Evolutionary conservation across 2,329 filamentous ascomycete genomes (phyloP).

Genomic region (Tolypocladium sp.): DNA sequence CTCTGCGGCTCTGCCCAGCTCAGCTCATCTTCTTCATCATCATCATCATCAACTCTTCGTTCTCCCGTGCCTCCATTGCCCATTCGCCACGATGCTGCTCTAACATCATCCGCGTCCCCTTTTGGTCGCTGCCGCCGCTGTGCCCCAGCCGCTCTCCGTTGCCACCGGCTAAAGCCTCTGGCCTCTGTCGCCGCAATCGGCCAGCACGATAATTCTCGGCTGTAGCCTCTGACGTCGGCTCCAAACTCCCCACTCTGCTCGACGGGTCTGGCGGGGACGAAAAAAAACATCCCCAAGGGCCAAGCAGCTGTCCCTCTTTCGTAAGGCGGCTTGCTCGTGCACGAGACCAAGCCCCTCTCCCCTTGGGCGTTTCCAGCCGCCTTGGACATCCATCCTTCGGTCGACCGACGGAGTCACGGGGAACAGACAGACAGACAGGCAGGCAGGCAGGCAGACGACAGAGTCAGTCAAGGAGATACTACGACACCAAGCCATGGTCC

Average conservation of each 20-base stretch:
- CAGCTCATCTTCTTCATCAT: not conserved
- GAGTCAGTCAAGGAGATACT: not conserved
- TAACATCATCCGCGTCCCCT: not conserved
- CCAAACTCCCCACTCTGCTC: conserved; percentile 4
- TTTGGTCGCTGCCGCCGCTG: not conserved
- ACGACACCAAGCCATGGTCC: conserved; percentile 56
- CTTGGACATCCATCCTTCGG: not conserved
- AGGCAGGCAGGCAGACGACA: too few species aligned
- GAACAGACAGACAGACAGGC: not conserved
- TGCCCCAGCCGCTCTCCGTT: not conserved
- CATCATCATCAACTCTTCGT: not conserved
- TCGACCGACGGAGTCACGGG: not conserved
- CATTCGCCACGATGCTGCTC: not conserved
- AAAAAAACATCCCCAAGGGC: conserved; percentile 6
- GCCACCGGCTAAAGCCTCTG: not conserved
- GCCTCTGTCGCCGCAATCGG: conserved; percentile 3
- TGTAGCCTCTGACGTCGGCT: conserved; percentile 7
- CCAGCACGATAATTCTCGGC: conserved; percentile 2
- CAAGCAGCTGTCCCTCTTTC: not conserved
- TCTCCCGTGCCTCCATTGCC: not conserved
- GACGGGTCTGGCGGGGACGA: conserved; percentile 5
- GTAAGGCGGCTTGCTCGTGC: not conserved
- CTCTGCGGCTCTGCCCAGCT: not conserved
- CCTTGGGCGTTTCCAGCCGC: not conserved
- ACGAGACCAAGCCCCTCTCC: not conserved